Conservation (phyloP, 306 rosid genomes). For the Gynostemma pentaphyllum region DNA sequence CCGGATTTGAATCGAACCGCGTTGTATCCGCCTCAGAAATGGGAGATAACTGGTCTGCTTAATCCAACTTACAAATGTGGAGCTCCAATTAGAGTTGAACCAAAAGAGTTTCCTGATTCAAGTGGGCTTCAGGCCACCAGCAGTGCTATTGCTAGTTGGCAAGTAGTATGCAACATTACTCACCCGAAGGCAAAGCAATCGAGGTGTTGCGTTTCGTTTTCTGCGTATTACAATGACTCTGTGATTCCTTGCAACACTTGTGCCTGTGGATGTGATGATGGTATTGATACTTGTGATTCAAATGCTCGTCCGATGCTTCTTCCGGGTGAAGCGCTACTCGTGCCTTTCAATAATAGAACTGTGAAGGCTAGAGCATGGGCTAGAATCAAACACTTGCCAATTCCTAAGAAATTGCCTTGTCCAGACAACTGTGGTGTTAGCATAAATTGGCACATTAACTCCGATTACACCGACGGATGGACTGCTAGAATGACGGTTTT, state of each 20-base stretch:
- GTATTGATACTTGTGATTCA: slow-evolving; percentile 26
- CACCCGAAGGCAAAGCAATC: slow-evolving; percentile 32
- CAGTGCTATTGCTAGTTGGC: slow-evolving; percentile 66
- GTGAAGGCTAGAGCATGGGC: slow-evolving; percentile 72
- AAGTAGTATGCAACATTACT: slow-evolving; percentile 61
- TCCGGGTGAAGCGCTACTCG: slow-evolving; percentile 55
- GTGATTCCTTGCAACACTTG: slow-evolving; percentile 77
- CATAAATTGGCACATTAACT: slow-evolving; percentile 69
- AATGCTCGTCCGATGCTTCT: slow-evolving; percentile 30
- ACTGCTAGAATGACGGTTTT: slow-evolving; percentile 73
- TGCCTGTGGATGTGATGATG: slow-evolving; percentile 58
- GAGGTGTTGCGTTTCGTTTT: slow-evolving; percentile 70
- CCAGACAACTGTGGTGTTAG: slow-evolving; percentile 72
- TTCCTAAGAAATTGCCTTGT: slow-evolving; percentile 50
- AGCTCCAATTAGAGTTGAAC: slow-evolving; percentile 45
- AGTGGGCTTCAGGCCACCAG: slow-evolving; percentile 38
- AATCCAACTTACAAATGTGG: slow-evolving; percentile 61
- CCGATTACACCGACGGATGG: slow-evolving; percentile 58
- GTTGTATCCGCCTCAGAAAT: slow-evolving; percentile 55
- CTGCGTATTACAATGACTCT: slow-evolving; percentile 60
- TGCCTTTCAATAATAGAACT: slow-evolving; percentile 57
- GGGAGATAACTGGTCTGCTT: slow-evolving; percentile 49
- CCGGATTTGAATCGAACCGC: slow-evolving; percentile 61
- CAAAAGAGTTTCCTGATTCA: slow-evolving; percentile 55
- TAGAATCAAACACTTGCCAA: slow-evolving; percentile 19